Base-by-base conservation (phyloP, 106 monocot species). In the Allium sativum region DNA sequence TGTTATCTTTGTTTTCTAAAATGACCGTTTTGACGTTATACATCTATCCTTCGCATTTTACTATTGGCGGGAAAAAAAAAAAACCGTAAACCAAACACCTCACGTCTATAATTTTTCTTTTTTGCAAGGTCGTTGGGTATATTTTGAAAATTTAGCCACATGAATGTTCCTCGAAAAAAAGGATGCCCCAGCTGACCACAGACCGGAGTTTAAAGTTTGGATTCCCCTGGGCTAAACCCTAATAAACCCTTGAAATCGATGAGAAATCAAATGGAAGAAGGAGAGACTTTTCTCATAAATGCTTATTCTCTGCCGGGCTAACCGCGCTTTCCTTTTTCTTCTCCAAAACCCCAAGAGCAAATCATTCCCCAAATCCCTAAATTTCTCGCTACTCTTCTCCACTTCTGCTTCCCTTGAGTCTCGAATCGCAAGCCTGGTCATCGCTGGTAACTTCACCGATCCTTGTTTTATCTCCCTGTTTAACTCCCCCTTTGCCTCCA, bases 401-500 rank as follows among this genome's bases (percentile, higher is more conserved):
- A 20, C 56, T 9, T 64, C 69, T 21, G 41, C 16, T 13, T 7
- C n/a, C 18, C 40, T 22, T 13, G 42, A 40, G 60, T 44, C 50
- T 18, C 21, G 45, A 65, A 18, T 78, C 12, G 10, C 73, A 18
- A 44, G 22, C 6, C 72, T 89, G 67, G 56, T 75, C 17, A 59
- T 58, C 60, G 62, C 69, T 16, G 74, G 70, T 47, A 60, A 57
- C 55, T 81, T 74, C 73, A 59, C 52, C 13, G 73, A 84, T 65
- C 84, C 80, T 8, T 69, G 72, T 52, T 55, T 84, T 67, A 20
- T 58, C 45, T 52, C 67, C 18, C 47, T 75, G 16, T 60, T 88
- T 64, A 55, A 71, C 10, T 78, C 75, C 21, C 10, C 69, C 16
- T 53, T 53, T 41, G 70, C 78, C 51, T 72, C 72, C 11, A 17